Evolutionary conservation across 2,329 filamentous ascomycete genomes (phyloP), one percentile per base, ranked within the genome.

Genomic region (Phaeoacremonium minimum): DNA sequence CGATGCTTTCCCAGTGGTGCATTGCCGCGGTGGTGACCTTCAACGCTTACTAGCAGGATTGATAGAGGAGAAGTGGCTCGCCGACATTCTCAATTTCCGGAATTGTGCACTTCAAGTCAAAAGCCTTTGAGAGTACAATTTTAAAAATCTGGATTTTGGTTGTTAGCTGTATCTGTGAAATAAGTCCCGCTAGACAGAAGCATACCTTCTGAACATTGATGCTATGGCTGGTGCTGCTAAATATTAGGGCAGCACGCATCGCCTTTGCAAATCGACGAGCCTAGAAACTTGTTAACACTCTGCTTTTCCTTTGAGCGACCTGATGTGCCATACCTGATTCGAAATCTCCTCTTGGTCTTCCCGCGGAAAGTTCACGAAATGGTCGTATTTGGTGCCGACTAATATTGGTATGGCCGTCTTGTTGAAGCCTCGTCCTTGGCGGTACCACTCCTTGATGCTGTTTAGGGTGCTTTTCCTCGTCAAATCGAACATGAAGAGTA

Each of bases 361-460:
- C 29, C 87, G 78, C 1, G 93, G 90, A 55, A 98, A 96, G 66
- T 97, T 98, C 64, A 98, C 91, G 67, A 98, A 98, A 58, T 97
- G 93, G 55, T 98, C 93, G 61, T 97, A 98, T 64, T 98, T 98
- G 22, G 93, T 98, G 42, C 93, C 93, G 14, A 98, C 87, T 16
- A 98, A 66, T 55, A 98, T 95, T 0, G 93, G 93, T 49, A 98
- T 98, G n/a, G 93, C 93, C 12, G 93, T 98, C 74, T 98, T 98
- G 75, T 98, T 98, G 74, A 98, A 98, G 16, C 93, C 93, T 46
- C 93, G 79, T 32, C 93, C 93, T 65, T 98, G 93, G 37, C 93
- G 80, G 60, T 98, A 98, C 93, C 93, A 98, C 61, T 98, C 93
- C 71, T 98, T 98, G 73, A 98, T 97, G 54, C 88, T 95, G 68